Base-by-base conservation (phyloP, 2,329 filamentous ascomycete genomes). In the Chrysosporium queenslandicum region DNA sequence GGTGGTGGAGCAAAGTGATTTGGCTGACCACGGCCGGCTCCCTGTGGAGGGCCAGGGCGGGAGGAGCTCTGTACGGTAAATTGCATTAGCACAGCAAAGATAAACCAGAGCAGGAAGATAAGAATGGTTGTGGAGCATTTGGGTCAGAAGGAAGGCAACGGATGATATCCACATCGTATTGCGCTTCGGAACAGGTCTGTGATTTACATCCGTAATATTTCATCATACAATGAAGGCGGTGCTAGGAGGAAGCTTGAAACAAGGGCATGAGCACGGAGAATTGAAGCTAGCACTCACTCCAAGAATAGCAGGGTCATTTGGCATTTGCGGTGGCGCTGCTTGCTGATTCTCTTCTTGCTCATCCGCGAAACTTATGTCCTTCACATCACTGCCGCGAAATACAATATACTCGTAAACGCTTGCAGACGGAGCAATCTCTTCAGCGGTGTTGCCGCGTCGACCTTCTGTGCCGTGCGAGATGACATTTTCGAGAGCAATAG, bases 111-210 rank as follows among this genome's bases (percentile, higher is more conserved):
- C 43, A 43, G 4, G 3, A 48, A 36, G 45, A 8, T 9, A 42
- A 20, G 32, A 14, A 29, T 12, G 14, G 6, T 16, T 4, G 8
- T 43, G 51, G 50, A 51, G 56, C 9, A 21, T 56, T 43, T n/a
- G 59, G 46, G 57, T 95, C 89, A 96, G 89, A 95, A 96, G 90
- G 90, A 96, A 96, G 90, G 89, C 90, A 96, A 95, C 90, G 89
- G 90, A 95, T 84, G 86, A 84, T 81, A 74, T 95, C 90, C 83
- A 94, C 90, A 95, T 76, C 79, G 79, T 85, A 77, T 88, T 94
- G 89, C 89, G 88, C 88, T 86, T 85, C 86, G 85, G 84, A 82
- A 78, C 80, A 80, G 76, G 77, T 80, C 77, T 78, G 73, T 74
- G 66, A 65, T 94, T 94, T 87, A 92, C 87, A 95, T 95, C 90